phyloP scores from a whole-genome alignment of 2,329 filamentous ascomycete genomes.

The Sarocladium brachiariae region DNA sequence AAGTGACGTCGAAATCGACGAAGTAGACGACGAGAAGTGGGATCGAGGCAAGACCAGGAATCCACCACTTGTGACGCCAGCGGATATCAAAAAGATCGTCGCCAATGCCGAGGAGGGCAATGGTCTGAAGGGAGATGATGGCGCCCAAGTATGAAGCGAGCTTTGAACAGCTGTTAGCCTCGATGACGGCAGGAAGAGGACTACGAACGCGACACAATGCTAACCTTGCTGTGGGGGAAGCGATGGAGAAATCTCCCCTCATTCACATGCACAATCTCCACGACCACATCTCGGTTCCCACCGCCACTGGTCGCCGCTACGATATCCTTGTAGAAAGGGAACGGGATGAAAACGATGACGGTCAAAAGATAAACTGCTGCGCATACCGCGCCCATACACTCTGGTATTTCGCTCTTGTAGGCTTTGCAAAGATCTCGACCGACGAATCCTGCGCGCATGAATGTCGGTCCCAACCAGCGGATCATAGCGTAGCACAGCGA shows the following conservation, averaged over 20 bases:
- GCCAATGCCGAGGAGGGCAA: slow-evolving; percentile 84
- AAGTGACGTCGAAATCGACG: slow-evolving; percentile 95
- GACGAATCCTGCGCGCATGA: slow-evolving; percentile 81
- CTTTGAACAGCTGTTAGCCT: slow-evolving; percentile 37
- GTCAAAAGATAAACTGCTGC: slow-evolving; percentile 86
- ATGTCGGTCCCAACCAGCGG: slow-evolving; percentile 85
- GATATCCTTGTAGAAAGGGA: slow-evolving; percentile 97
- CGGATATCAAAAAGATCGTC: slow-evolving; percentile 97
- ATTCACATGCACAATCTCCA: slow-evolving; percentile 66
- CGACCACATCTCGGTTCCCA: slow-evolving; percentile 80
- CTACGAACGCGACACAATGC: too few relatives aligned
- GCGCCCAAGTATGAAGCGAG: slow-evolving; percentile 92
- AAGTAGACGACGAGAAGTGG: slow-evolving; percentile 96
- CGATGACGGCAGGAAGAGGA: too few relatives aligned
- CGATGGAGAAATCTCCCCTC: slow-evolving; percentile 79
- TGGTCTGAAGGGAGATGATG: slow-evolving; percentile 84
- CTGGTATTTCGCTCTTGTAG: slow-evolving; percentile 70
- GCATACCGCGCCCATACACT: slow-evolving; percentile 92
- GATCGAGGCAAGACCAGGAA: slow-evolving; percentile 87
- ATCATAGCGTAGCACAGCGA: slow-evolving; percentile 77
- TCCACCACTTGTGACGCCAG: slow-evolving; percentile 98
- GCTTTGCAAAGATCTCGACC: slow-evolving; percentile 78
- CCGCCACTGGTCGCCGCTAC: slow-evolving; percentile 90
- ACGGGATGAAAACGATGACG: slow-evolving; percentile 89
- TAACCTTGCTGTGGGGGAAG: slow-evolving; percentile 90